A percentile compares a stretch with the other conserved stretches of the same genome.
Conservation (phyloP, 2,329 filamentous ascomycete genomes). For the Leptographium radiaticola region DNA sequence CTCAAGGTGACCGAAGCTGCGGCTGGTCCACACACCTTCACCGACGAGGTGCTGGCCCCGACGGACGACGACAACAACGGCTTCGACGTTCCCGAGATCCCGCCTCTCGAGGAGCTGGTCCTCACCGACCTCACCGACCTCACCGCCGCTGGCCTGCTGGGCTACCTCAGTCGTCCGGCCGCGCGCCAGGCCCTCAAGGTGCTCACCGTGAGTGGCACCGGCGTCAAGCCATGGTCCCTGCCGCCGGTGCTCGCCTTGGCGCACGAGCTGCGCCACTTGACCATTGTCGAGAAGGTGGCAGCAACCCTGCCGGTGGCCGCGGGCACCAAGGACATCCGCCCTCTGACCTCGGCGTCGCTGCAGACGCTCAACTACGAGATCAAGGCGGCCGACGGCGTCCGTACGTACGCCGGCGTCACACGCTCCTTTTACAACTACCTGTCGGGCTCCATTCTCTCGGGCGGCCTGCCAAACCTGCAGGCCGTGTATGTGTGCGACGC, state of each 20-base stretch:
- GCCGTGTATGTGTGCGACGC: slow-evolving; percentile 79
- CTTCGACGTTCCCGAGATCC: slow-evolving; percentile 47
- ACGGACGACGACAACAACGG: background rate
- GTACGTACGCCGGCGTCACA: slow-evolving; percentile 40
- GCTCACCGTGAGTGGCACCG: slow-evolving; percentile 59
- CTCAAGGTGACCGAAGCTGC: slow-evolving; percentile 60
- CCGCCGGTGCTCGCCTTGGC: slow-evolving; percentile 47
- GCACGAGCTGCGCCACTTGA: slow-evolving; percentile 42
- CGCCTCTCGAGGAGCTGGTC: slow-evolving; percentile 59
- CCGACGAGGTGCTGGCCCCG: slow-evolving; percentile 56
- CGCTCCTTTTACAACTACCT: slow-evolving; percentile 73
- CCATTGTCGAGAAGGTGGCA: slow-evolving; percentile 36
- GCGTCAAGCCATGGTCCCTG: slow-evolving; percentile 50
- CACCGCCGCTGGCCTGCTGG: slow-evolving; percentile 55
- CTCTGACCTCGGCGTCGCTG: slow-evolving; percentile 56
- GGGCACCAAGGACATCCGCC: slow-evolving; percentile 34
- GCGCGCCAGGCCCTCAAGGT: slow-evolving; percentile 49
- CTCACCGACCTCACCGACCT: slow-evolving; percentile 59
- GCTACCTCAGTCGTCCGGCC: slow-evolving; percentile 51
- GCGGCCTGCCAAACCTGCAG: slow-evolving; percentile 58
- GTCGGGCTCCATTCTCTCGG: slow-evolving; percentile 65
- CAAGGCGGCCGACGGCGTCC: slow-evolving; percentile 41
- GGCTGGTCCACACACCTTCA: slow-evolving; percentile 36
- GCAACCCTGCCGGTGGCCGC: slow-evolving; percentile 35
- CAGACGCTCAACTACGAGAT: slow-evolving; percentile 74